These are phyloP conservation scores for Endotrypanum monterogeii DNA, from an alignment of 208 protist species.

Conservation along the genomic window DNA sequence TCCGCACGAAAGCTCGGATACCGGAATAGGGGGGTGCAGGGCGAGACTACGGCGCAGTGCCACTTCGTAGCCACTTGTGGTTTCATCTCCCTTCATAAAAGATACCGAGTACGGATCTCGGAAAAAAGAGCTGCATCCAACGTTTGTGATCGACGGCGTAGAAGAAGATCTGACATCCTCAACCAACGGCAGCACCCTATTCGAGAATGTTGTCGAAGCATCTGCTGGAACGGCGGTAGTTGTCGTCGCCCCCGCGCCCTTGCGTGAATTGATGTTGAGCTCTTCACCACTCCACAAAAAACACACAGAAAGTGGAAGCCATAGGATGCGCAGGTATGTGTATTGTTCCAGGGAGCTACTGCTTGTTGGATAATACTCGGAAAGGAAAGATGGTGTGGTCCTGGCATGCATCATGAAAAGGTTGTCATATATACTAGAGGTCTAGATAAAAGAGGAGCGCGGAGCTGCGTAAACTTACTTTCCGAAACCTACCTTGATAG, in stretches of 20 bases:
- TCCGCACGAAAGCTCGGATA: conserved; percentile 20
- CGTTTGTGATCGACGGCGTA: conserved; percentile 9
- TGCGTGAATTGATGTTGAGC: background rate
- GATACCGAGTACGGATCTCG: conserved; percentile 14
- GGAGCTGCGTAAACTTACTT: background rate
- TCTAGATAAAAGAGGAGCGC: background rate
- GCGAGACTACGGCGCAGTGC: conserved; percentile 30
- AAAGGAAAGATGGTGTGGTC: conserved; percentile 24
- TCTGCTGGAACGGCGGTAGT: background rate
- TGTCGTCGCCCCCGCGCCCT: background rate
- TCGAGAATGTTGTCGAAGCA: background rate
- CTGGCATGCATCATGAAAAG: conserved; percentile 12
- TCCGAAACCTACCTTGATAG: background rate
- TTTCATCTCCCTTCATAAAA: conserved; percentile 22
- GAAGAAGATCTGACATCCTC: conserved; percentile 4
- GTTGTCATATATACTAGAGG: too few species aligned
- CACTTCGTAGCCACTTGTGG: conserved; percentile 29
- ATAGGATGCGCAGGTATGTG: conserved; percentile 64
- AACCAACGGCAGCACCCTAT: conserved; percentile 2
- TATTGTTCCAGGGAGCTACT: conserved; percentile 64
- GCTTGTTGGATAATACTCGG: conserved; percentile 45
- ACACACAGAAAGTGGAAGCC: conserved; percentile 70
- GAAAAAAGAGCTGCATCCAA: conserved; percentile 5
- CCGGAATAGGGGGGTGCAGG: conserved; percentile 17
- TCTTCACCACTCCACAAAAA: conserved; percentile 32